phyloP scores from a whole-genome alignment of 768 basidiomycete genomes.

The Trametes maxima region DNA sequence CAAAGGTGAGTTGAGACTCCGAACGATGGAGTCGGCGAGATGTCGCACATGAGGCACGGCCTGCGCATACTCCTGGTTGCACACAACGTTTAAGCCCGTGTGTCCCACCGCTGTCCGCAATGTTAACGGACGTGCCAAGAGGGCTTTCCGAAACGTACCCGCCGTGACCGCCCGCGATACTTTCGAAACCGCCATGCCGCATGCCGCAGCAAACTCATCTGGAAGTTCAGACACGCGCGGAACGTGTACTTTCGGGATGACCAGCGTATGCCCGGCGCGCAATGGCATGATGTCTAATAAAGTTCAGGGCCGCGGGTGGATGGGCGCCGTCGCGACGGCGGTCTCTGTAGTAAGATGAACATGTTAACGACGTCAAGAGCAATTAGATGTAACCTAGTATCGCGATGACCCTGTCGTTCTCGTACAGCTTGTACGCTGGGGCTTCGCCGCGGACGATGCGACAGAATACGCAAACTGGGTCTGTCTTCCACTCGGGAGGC shows the following conservation, averaged over 20 bases:
- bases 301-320: not conserved
- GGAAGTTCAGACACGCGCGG: conserved; percentile 68
- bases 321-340: not conserved
- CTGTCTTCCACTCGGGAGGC: conserved; percentile 51
- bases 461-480: conserved; percentile 63
- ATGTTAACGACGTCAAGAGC: not conserved
- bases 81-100: conserved; percentile 73
- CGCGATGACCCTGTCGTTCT: conserved; percentile 63
- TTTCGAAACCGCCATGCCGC: conserved; percentile 60
- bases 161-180: conserved; percentile 63
- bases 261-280: conserved; percentile 65
- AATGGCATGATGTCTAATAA: conserved; percentile 68
- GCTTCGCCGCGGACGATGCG: conserved; percentile 56
- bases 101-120: conserved; percentile 55
- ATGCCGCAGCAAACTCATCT: conserved; percentile 55
- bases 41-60: conserved; percentile 70
- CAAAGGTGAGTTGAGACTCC: not conserved
- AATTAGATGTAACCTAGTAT: conserved; percentile 52
- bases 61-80: conserved; percentile 83
- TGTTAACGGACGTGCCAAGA: not conserved
- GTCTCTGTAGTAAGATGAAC: conserved; percentile 5
- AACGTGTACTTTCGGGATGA: conserved; percentile 68
- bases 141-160: conserved; percentile 43
- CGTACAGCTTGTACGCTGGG: conserved; percentile 55
- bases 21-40: not conserved